phyloP scores from a whole-genome alignment of 2,329 filamentous ascomycete genomes.

The Cladorrhinum sp. region DNA sequence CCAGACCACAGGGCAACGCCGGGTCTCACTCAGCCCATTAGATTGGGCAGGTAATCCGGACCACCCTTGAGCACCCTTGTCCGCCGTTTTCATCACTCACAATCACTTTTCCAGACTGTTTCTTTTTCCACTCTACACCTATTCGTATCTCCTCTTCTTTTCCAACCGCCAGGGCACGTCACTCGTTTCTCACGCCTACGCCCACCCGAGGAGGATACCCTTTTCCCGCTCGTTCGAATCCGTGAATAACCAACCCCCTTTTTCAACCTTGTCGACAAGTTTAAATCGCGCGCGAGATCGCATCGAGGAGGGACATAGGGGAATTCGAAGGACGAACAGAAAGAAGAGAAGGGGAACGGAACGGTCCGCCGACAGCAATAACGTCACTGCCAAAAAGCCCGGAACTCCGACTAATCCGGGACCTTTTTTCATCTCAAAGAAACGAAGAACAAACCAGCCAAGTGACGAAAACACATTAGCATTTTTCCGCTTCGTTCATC shows the following conservation, averaged over 20 bases:
- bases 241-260: background rate
- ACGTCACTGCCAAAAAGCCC: background rate
- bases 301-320: background rate
- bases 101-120: background rate
- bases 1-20: background rate
- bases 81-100: background rate
- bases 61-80: too few species aligned
- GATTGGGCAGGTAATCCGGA: too few species aligned
- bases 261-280: background rate
- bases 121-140: background rate
- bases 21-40: slow-evolving; percentile 7
- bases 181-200: background rate
- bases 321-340: background rate
- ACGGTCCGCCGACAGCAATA: too few species aligned
- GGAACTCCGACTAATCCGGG: background rate
- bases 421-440: background rate
- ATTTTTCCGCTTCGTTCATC: too few species aligned
- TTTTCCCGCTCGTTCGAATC: background rate
- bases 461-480: background rate
- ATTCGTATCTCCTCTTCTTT: background rate
- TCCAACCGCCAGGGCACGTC: background rate
- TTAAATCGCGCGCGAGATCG: background rate
- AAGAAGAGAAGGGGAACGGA: background rate
- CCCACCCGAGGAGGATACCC: background rate
- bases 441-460: background rate